Evolutionary conservation across 1,139 yeast genomes (phyloP), one percentile per base, ranked within the genome.

Genomic region (Pichia sp.): DNA sequence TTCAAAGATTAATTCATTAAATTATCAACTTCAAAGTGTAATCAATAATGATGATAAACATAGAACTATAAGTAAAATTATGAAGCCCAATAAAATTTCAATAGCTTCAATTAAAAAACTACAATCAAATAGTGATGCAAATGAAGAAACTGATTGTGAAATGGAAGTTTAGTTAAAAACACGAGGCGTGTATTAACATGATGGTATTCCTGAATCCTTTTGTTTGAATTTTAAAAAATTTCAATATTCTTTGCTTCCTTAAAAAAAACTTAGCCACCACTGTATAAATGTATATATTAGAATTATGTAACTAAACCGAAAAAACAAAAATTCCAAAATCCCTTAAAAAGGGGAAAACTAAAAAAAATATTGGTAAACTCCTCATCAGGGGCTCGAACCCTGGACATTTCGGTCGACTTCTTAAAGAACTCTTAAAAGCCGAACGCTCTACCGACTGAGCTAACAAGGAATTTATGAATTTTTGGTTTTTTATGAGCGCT

Each of bases 371-470:
- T n/a, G 33, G 9, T n/a, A 36, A 52, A 47, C 58, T 56, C 58
- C 57, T 49, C 47, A 55, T 55, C 57, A 53, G 58, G 58, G 59
- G 58, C 59, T 56, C 57, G 59, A 56, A 56, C 58, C 59, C 58
- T 53, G 56, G 60, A 58, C 61, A 56, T 56, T 57, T 58, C 60
- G 61, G 61, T 58, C 58, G 57, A 55, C 57, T 52, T 52, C 48
- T 49, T 34, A 39, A 43, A 48, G 50, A 46, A 53, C 48, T 57
- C 63, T 58, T 73, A 73, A 73, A 73, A 73, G 76, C 76, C 76
- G 75, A 73, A 71, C 74, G 74, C 74, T 71, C 74, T 71, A 71
- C 74, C 74, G 70, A 71, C 74, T 71, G 74, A 71, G 74, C 74
- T 71, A 71, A 68, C 59, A 56, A 50, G 60, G 60, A 57, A 42